phyloP scores from a whole-genome alignment of 177 flowering plant genomes.

The Vitis hybrid region DNA sequence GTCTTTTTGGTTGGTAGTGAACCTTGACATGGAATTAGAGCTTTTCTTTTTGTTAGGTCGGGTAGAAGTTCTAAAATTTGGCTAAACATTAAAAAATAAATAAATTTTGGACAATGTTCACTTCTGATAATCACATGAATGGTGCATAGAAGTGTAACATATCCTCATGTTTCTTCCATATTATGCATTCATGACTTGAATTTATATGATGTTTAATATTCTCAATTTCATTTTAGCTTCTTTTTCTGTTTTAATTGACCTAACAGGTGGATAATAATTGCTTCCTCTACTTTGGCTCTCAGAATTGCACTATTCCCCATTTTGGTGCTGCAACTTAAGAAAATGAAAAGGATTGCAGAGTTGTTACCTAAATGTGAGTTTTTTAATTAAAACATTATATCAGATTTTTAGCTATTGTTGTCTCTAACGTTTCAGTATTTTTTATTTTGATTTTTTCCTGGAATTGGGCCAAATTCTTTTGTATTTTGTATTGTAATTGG shows the following conservation, averaged over 20 bases:
- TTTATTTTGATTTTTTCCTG: no score
- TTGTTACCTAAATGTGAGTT: conserved; percentile 68
- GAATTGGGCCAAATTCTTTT: no score
- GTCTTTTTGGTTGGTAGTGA: no score
- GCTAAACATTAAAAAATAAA: no score
- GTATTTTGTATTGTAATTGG: no score
- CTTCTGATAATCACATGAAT: background rate
- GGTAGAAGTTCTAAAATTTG: no score
- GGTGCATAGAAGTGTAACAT: background rate
- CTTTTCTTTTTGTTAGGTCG: no score
- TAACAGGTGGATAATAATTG: conserved; percentile 76
- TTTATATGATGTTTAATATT: background rate
- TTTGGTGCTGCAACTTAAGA: conserved; percentile 58
- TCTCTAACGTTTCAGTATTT: no score
- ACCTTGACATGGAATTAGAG: no score
- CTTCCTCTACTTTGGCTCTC: conserved; percentile 70
- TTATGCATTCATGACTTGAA: background rate
- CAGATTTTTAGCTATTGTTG: no score
- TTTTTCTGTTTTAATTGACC: conserved; percentile 7
- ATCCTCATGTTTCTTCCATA: background rate
- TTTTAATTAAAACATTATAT: background rate
- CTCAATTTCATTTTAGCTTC: conserved; percentile 1
- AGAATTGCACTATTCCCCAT: conserved; percentile 63
- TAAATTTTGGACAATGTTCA: no score
- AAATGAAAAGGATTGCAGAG: conserved; percentile 58